A percentile compares a stretch with the other conserved stretches of the same genome.
These are phyloP conservation scores for Trichosporon sp. DNA, from an alignment of 1,284 basidiomycete genomes.

Conservation along the genomic window DNA sequence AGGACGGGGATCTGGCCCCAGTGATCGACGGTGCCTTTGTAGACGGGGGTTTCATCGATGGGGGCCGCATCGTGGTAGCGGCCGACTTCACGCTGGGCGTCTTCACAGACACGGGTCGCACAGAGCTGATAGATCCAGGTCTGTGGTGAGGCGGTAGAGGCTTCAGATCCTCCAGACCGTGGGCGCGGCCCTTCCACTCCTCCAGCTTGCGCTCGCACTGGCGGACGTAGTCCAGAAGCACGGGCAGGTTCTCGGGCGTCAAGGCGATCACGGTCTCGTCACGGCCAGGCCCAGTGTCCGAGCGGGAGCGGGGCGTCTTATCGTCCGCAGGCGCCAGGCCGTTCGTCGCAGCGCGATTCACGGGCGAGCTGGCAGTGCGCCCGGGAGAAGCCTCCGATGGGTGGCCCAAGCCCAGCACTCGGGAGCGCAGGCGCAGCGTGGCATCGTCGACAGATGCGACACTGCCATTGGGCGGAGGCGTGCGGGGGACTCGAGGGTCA, in stretches of 20 bases:
- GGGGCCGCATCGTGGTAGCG: not conserved
- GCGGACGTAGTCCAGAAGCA: slow-evolving; percentile 38
- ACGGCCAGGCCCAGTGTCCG: slow-evolving; percentile 7
- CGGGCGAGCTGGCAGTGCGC: slow-evolving; percentile 13
- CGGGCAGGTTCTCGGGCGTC: slow-evolving; percentile 44
- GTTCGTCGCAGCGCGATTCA: not conserved
- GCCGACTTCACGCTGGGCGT: not conserved
- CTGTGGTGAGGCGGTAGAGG: not conserved
- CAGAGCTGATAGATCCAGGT: not conserved
- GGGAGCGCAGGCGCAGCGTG: slow-evolving; percentile 17
- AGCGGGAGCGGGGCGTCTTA: slow-evolving; percentile 13
- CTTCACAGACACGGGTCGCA: not conserved
- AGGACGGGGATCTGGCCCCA: not conserved
- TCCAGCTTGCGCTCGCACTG: slow-evolving; percentile 40
- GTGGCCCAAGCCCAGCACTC: slow-evolving; percentile 17
- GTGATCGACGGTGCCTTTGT: not conserved
- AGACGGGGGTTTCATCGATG: not conserved
- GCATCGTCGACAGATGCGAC: slow-evolving; percentile 8
- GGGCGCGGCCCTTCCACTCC: slow-evolving; percentile 34
- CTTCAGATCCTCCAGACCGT: slow-evolving; percentile 1
- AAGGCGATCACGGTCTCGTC: slow-evolving; percentile 31
- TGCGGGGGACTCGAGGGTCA: not conserved
- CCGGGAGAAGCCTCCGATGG: slow-evolving; percentile 15
- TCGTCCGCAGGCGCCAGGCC: not conserved
- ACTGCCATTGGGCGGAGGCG: not conserved